These are phyloP conservation scores for Bathelium albidoporum DNA, from an alignment of 495 filamentous ascomycete genomes.

Conservation along the genomic window DNA sequence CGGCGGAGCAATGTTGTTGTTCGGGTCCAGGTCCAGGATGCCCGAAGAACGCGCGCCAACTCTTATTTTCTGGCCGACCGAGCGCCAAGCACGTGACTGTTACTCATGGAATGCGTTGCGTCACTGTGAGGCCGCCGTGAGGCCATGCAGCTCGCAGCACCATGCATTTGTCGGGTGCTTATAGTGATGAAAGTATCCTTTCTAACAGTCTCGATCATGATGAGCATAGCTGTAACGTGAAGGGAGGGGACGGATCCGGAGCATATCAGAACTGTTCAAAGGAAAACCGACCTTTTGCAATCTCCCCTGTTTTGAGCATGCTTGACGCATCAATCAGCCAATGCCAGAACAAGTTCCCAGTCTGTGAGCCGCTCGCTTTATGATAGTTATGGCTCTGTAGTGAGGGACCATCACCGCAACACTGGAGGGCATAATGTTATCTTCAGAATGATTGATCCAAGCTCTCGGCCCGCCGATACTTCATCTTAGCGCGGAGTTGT, in stretches of 20 bases:
- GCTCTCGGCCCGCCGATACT: not conserved
- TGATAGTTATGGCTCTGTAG: too few relatives aligned
- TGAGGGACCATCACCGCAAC: not conserved
- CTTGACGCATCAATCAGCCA: too few relatives aligned
- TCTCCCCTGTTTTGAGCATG: too few relatives aligned
- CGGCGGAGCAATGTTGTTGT: conserved; percentile 7
- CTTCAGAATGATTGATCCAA: not conserved
- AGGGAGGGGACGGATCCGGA: not conserved
- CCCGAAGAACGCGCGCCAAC: conserved; percentile 1
- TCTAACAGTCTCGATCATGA: too few relatives aligned
- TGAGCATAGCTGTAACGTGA: too few relatives aligned
- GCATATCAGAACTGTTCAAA: too few relatives aligned
- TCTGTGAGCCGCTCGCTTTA: too few relatives aligned
- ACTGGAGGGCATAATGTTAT: not conserved
- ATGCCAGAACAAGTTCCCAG: too few relatives aligned
- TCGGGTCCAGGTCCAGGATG: conserved; percentile 6
- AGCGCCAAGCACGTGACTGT: conserved; percentile 1
- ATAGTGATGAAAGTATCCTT: too few relatives aligned
- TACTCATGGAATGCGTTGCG: not conserved
- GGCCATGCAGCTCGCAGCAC: not conserved
- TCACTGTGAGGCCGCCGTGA: not conserved
- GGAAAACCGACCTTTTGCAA: too few relatives aligned
- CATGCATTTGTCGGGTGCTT: not conserved
- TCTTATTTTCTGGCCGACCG: conserved; percentile 1
- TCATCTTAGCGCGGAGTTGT: not conserved